phyloP scores from a whole-genome alignment of 208 protist species.

The Novymonas esmeraldas region DNA sequence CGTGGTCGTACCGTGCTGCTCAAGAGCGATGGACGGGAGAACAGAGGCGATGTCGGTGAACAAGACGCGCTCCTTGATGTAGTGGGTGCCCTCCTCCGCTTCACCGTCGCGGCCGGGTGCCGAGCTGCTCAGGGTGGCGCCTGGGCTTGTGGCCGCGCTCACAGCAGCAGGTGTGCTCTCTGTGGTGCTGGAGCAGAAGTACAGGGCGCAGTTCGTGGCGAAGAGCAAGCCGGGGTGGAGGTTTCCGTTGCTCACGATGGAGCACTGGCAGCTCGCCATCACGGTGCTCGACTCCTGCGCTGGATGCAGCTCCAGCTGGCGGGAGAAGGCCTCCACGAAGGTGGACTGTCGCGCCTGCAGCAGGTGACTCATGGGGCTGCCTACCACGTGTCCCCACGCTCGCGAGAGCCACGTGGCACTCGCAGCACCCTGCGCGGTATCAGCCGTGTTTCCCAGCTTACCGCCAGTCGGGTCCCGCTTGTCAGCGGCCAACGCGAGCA shows the following conservation, averaged over 20 bases:
- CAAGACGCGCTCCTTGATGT: conserved; percentile 52
- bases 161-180: not conserved
- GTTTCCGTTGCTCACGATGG: conserved; percentile 45
- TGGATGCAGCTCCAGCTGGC: conserved; percentile 53
- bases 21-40: conserved; percentile 55
- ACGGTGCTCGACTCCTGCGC: conserved; percentile 36
- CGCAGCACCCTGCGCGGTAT: not conserved
- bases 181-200: conserved; percentile 41
- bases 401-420: conserved; percentile 27
- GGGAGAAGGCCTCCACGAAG: conserved; percentile 53
- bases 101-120: not conserved
- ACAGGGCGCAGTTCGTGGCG: conserved; percentile 53
- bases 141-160: not conserved
- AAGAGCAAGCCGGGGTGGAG: conserved; percentile 41
- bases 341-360: conserved; percentile 28
- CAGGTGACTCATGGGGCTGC: conserved; percentile 11
- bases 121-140: not conserved
- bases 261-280: conserved; percentile 52
- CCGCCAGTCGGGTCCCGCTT: conserved; percentile 14
- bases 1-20: conserved; percentile 18
- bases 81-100: conserved; percentile 22
- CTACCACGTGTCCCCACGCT: conserved; percentile 34
- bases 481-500: conserved; percentile 25
- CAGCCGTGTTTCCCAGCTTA: not conserved
- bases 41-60: conserved; percentile 52